Evolutionary conservation across 2,329 filamentous ascomycete species (phyloP), one percentile per base, ranked within the genome.

Genomic region (Blastomyces percursus): DNA sequence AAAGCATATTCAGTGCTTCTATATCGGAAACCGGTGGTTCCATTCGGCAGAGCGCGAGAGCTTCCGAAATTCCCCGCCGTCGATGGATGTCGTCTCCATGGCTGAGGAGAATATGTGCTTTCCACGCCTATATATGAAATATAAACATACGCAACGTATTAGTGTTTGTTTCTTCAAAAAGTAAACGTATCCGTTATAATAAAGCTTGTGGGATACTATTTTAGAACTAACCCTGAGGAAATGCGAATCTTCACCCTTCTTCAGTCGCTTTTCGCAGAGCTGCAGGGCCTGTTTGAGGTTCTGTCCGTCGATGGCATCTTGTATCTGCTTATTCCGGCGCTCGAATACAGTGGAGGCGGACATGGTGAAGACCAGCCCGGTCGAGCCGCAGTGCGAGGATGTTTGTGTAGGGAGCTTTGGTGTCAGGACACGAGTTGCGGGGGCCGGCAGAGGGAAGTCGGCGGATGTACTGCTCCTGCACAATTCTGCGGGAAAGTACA

Each of bases 241-340:
- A 3, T 71, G 68, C 5, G 76, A 77, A 62, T 78, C 72, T 66
- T 80, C 78, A 42, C 77, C 77, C 67, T 86, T 86, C 72, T 85
- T 82, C 66, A 80, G 77, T 60, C 79, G 80, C 66, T 80, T 81
- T 63, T 80, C 78, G 60, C 79, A 78, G 24, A 80, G 69, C 67
- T 80, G 77, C 61, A 81, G 66, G 7, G 79, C 79, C 67, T 80
- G 78, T 67, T 80, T 80, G 67, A 78, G 71, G 65, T 80, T 80
- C 63, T 75, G 75, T 52, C 70, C 74, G 63, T 80, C 75, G 71
- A 80, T 75, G 61, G 77, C 78, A 73, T 80, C 78, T 69, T 79
- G 76, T 58, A 80, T 78, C 64, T 78, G 77, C 64, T 79, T 78
- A 66, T 80, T 78, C 64, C 78, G 76, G 63, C 77, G 76, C 55